Base-by-base conservation (phyloP, 2,329 filamentous ascomycete genomes). In the Didymellaceae sp. region DNA sequence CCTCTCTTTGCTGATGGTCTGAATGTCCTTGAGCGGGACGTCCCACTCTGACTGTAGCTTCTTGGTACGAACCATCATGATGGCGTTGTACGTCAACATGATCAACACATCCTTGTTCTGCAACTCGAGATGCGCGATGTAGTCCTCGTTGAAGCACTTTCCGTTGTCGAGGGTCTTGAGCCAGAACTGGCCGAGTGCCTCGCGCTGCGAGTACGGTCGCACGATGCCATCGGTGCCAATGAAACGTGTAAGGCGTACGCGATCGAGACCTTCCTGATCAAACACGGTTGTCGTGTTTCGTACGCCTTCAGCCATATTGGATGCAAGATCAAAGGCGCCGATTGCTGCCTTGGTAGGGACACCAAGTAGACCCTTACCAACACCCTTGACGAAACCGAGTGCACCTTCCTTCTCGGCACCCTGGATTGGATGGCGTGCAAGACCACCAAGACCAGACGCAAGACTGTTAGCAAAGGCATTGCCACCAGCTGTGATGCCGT, bases 251-350 rank as follows among this genome's bases (percentile, higher is more conserved):
- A 96, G 83, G n/a, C 94, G 90, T 18, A 96, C 91, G 39, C 94
- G 91, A 64, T 99, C 95, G 6, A 99, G 86, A 43, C 95, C 94
- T 52, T 93, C 89, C 20, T 90, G 89, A 67, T 99, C 94, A 72
- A 99, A 99, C 16, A 99, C 94, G 0, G 94, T 99, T 1, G 95
- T 99, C 0, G 94, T 99, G 76, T 99, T 99, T 67, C 94, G 91
- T 46, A 99, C 96, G 43, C 94, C 94, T 76, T 99, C 94, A 20
- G 91, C 93, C 61, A 99, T 88, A 71, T 97, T 97, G 68, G 91
- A 96, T 0, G 95, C 94, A 67, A 99, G 87, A 75, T 99, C 94
- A 59, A 99, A 91, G 17, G 96, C 91, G 47, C 95, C 94, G 50
- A 99, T 96, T 6, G 93, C 91, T 2, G 95, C 93, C 74, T 99